A percentile compares a stretch with the other conserved stretches of the same genome.
These are phyloP conservation scores for Cyclostephanos invisitatus DNA, from an alignment of 108 stramenopile species.

Conservation along the genomic window DNA sequence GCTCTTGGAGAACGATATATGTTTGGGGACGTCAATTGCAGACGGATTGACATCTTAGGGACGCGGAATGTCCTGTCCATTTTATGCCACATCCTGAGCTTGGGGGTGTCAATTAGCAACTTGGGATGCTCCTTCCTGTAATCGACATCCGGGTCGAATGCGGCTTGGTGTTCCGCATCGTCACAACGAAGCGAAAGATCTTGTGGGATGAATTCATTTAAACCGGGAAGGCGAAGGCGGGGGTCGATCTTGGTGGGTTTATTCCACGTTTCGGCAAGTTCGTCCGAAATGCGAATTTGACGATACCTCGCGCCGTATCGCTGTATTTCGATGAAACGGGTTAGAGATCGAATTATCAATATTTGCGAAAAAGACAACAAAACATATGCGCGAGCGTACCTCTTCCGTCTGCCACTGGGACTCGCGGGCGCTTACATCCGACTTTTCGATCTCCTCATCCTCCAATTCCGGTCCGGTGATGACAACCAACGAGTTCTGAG, in stretches of 20 bases:
- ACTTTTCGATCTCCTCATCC: conserved; percentile 39
- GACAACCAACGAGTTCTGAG: conserved; percentile 73
- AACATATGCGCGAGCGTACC: neutral
- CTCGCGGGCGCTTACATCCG: conserved; percentile 22
- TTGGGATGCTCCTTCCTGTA: conserved; percentile 51
- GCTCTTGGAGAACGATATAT: conserved; percentile 75
- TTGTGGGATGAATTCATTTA: conserved; percentile 81
- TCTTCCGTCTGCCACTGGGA: conserved; percentile 67
- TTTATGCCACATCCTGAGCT: conserved; percentile 82
- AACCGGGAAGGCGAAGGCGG: conserved; percentile 65
- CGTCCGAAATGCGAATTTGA: conserved; percentile 45
- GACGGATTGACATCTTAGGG: conserved; percentile 70
- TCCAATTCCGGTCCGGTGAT: conserved; percentile 62
- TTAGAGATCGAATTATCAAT: neutral
- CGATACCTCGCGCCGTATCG: conserved; percentile 92
- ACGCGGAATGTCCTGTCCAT: conserved; percentile 80
- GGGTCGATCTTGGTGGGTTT: conserved; percentile 53
- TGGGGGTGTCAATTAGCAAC: conserved; percentile 56
- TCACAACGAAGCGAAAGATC: conserved; percentile 83
- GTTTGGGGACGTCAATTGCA: conserved; percentile 69
- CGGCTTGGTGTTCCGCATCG: conserved; percentile 36
- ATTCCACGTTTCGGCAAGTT: conserved; percentile 66
- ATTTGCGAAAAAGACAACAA: neutral
- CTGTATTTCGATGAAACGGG: neutral
- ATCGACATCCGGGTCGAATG: conserved; percentile 48